A percentile compares a stretch with the other conserved stretches of the same genome.
Conservation (phyloP, 768 basidiomycete genomes). For the Boletus subcaerulescens region DNA sequence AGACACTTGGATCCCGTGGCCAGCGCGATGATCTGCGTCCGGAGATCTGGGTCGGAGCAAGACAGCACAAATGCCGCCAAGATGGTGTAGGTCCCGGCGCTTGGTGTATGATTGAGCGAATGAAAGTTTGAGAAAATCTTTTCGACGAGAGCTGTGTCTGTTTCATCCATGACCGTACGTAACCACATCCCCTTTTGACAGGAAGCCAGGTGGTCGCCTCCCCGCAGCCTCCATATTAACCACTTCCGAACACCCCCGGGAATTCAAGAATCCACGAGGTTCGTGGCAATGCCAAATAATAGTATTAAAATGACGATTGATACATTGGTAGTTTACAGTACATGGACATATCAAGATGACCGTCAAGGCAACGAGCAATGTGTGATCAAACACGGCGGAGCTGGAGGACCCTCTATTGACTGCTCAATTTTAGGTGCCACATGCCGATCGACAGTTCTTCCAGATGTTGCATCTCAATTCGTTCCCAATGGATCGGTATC, state of each 20-base stretch:
- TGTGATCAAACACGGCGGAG: conserved; percentile 6
- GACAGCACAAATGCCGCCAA: conserved; percentile 56
- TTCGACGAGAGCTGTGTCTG: conserved; percentile 32
- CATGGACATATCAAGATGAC: conserved; percentile 9
- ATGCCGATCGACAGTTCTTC: conserved; percentile 66
- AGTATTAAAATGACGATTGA: conserved; percentile 14
- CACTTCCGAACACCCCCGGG: background rate
- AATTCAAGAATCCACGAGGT: background rate
- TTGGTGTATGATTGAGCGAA: conserved; percentile 48
- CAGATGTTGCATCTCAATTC: conserved; percentile 65
- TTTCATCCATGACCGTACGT: conserved; percentile 3
- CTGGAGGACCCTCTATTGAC: conserved; percentile 17
- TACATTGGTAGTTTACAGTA: conserved; percentile 26
- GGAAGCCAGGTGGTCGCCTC: background rate
- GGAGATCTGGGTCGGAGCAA: conserved; percentile 21
- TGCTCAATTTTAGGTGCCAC: conserved; percentile 65
- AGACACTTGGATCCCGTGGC: conserved; percentile 87
- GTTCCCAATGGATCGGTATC: conserved; percentile 67
- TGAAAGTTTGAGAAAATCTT: conserved; percentile 44
- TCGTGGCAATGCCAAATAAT: conserved; percentile 18
- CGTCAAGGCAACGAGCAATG: conserved; percentile 4
- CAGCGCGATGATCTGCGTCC: conserved; percentile 60
- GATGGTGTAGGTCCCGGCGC: conserved; percentile 57
- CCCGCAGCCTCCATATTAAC: conserved; percentile 11
- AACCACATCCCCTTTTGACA: too few relatives aligned